Base-by-base conservation (phyloP, 768 basidiomycete genomes). In the Termitomyces sp. region DNA sequence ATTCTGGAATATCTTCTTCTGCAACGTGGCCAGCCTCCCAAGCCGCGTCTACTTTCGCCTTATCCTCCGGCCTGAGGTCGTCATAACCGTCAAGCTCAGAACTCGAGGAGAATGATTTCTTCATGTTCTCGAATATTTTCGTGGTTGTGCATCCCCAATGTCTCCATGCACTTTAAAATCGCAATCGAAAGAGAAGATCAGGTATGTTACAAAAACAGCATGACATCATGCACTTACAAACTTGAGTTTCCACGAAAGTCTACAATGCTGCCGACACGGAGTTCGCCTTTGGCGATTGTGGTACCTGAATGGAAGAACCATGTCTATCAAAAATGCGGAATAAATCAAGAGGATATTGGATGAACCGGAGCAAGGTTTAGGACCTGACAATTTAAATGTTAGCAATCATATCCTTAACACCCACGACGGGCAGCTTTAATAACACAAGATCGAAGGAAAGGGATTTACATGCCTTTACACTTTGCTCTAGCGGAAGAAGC, bases 111-210 rank as follows among this genome's bases (percentile, higher is more conserved):
- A 88, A 80, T 3, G 74, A 70, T 13, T 76, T 76, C 73, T 93
- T 89, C 70, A 90, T 76, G 67, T 93, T 94, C 22, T 66, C 67
- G 33, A 96, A 64, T 50, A 94, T 83, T 65, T 80, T 84, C 20
- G 77, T 45, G 0, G 92, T 93, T 7, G 81, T 79, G 67, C 94
- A 95, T 20, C 93, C 93, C 92, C 92, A 96, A 66, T 96, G 94
- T 61, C 92, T 84, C 91, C 91, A 96, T 35, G 78, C 70, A 66
- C 90, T 92, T 56, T 28, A 9, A 36, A 7, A 35, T 20, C 5
- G 16, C 4, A 47, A 28, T 26, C 10, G 36, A 20, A 13, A 28
- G 5, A 12, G 16, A 42, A 30, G 3, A 42, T 42, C n/a, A 53
- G 26, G 16, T 7, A 46, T 46, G 18, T 26, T 44, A 53, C 73